Base-by-base conservation (phyloP, 225 moss, liverwort and hornwort genomes). In the Bryoerythrophyllum caledonicum region DNA sequence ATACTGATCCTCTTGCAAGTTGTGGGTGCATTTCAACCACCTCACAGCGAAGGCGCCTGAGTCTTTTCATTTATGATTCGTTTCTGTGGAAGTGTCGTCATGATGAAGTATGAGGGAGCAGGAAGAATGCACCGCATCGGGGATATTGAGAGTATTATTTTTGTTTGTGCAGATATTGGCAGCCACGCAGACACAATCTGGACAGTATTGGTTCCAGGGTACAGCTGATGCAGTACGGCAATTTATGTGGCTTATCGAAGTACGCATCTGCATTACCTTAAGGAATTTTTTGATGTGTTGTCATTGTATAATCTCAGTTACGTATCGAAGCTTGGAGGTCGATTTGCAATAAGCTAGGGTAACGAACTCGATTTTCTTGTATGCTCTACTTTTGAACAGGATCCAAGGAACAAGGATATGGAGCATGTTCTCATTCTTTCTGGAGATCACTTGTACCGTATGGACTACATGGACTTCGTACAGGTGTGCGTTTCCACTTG, bases 211-310 rank as follows among this genome's bases (percentile, higher is more conserved):
- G 93, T 96, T 93, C 59, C 90, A 83, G 78, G 95, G 95, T 67
- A 96, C 95, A 0, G 95, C 95, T 1, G 95, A 96, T 53, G 93
- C 93, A 0, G 95, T 96, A 4, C 90, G 95, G 13, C 95, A 93
- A 53, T 93, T 89, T 41, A 55, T 80, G 32, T 96, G 95, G 95
- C 80, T 96, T 9, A 67, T 96, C 56, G 95, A 96, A 80, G 92
- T 92, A 67, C 51, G 64, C 15, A 23, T 4, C 32, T 32, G 9
- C 20, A 32, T 72, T 21, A 15, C n/a, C 35, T n/a, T 14, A 17
- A 7, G 16, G 44, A n/a, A 44, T 13, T 37, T 59, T 20, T 72
- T 63, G 6, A 14, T 28, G 17, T 13, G n/a, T 53, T 21, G 14
- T 13, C 34, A 52, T 68, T 52, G 8, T 8, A 25, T 9, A n/a